Evolutionary conservation across 768 basidiomycete genomes (phyloP).

Genomic region (Tulasnella sp.): DNA sequence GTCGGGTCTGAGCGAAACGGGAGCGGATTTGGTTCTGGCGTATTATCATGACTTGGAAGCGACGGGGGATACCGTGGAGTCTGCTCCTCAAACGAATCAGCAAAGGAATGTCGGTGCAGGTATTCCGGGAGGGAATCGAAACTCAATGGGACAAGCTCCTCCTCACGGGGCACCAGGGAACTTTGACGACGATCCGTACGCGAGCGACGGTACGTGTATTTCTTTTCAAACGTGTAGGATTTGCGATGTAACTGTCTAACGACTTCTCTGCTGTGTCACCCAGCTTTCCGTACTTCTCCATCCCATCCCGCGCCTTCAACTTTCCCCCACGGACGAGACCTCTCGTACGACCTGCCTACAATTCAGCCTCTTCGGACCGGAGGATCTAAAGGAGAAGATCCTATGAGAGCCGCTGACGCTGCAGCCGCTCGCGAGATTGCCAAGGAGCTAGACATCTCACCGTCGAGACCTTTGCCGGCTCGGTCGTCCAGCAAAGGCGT

Average conservation of each 20-base stretch:
- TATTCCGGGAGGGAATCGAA: background rate
- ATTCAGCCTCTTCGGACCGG: background rate
- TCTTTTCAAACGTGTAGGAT: background rate
- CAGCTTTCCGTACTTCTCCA: background rate
- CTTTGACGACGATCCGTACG: slow-evolving; percentile 8
- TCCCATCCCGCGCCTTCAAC: background rate
- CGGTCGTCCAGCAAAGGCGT: background rate
- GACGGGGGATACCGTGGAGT: background rate
- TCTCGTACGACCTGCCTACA: background rate
- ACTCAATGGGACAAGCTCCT: background rate
- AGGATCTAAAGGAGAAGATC: background rate
- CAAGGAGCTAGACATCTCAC: slow-evolving; percentile 7
- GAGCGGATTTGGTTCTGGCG: slow-evolving; percentile 2
- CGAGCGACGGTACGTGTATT: background rate
- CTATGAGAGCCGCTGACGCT: slow-evolving; percentile 9
- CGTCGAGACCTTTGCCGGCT: background rate
- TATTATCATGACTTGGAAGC: slow-evolving; percentile 8
- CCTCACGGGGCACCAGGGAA: background rate
- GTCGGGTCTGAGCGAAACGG: background rate
- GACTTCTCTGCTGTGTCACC: background rate
- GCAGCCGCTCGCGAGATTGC: slow-evolving; percentile 13
- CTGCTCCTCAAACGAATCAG: background rate
- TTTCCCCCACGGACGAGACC: background rate
- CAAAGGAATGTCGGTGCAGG: background rate
- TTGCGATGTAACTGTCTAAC: background rate